Conservation (phyloP, 192 early-diverging fungal genomes). For the Linnemannia schmuckeri region DNA sequence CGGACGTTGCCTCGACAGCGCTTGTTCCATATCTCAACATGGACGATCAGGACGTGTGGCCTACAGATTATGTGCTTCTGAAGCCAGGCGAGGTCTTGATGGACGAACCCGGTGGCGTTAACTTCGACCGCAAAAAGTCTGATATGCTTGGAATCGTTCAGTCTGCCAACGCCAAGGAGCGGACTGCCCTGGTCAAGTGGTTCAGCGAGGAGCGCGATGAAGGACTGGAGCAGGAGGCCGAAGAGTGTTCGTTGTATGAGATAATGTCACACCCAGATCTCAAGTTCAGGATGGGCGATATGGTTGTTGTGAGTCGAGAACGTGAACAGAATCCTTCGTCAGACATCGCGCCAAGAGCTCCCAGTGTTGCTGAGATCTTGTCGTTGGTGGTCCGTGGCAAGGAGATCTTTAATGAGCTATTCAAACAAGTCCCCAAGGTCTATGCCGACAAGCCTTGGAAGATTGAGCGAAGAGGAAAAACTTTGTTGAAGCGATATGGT, state of each 20-base stretch:
- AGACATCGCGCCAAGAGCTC: conserved; percentile 50
- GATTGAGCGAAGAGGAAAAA: conserved; percentile 25
- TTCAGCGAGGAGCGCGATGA: conserved; percentile 57
- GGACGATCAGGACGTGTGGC: conserved; percentile 63
- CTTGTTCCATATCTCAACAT: conserved; percentile 57
- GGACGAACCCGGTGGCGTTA: conserved; percentile 41
- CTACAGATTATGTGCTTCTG: conserved; percentile 55
- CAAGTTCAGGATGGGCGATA: conserved; percentile 52
- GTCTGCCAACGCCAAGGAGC: conserved; percentile 47
- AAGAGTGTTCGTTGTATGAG: conserved; percentile 56
- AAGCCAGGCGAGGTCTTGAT: conserved; percentile 45
- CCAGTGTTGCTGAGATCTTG: conserved; percentile 46
- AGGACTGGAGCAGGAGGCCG: conserved; percentile 47
- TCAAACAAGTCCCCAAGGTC: neutral
- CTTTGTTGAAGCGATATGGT: conserved; percentile 42
- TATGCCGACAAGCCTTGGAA: neutral
- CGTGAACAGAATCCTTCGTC: conserved; percentile 35
- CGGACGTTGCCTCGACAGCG: conserved; percentile 27
- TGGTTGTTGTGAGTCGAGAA: conserved; percentile 49
- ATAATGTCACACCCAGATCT: conserved; percentile 58
- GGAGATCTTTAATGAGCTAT: conserved; percentile 38
- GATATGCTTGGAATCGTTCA: conserved; percentile 61
- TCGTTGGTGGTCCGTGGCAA: conserved; percentile 39
- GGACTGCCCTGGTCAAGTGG: conserved; percentile 55
- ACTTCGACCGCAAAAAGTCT: conserved; percentile 45